Conservation (phyloP, 495 filamentous ascomycete species). For the Acidiella bohemica region DNA sequence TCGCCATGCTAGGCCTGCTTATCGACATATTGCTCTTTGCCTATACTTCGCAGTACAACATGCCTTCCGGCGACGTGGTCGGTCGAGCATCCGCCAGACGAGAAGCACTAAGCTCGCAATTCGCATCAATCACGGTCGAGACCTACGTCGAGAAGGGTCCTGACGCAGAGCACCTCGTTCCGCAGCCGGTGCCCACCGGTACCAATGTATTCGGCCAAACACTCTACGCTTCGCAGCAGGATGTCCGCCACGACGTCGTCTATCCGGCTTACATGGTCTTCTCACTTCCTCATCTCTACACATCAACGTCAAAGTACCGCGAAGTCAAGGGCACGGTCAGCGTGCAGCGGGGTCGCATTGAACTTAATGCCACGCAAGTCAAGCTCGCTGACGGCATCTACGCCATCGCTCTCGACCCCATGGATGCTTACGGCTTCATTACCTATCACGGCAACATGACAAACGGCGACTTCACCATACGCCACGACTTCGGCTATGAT, state of each 20-base stretch:
- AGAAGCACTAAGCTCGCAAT: no score
- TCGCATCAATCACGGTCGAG: no score
- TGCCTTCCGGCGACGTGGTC: no score
- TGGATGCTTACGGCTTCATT: slow-evolving; percentile 7
- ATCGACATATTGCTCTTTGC: no score
- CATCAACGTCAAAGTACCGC: no score
- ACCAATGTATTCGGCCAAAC: background rate
- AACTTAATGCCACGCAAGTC: background rate
- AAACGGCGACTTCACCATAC: background rate
- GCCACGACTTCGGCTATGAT: slow-evolving; percentile 13
- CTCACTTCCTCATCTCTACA: slow-evolving; percentile 2
- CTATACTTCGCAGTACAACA: no score
- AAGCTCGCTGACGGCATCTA: slow-evolving; percentile 15
- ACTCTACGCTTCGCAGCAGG: background rate
- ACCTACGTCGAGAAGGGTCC: no score
- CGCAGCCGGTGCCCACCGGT: background rate
- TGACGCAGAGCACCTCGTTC: no score
- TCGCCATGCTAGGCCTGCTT: no score
- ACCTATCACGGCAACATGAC: background rate
- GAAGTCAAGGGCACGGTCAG: background rate
- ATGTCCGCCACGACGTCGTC: background rate
- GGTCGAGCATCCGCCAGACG: no score
- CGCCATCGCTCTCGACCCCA: slow-evolving; percentile 2
- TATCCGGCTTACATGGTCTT: slow-evolving; percentile 9
- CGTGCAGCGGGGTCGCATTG: background rate